Percentiles rank a stretch among this genome's conserved stretches.
Conservation (phyloP, 1,284 basidiomycete genomes). For the Sanghuangporus weigelae region DNA sequence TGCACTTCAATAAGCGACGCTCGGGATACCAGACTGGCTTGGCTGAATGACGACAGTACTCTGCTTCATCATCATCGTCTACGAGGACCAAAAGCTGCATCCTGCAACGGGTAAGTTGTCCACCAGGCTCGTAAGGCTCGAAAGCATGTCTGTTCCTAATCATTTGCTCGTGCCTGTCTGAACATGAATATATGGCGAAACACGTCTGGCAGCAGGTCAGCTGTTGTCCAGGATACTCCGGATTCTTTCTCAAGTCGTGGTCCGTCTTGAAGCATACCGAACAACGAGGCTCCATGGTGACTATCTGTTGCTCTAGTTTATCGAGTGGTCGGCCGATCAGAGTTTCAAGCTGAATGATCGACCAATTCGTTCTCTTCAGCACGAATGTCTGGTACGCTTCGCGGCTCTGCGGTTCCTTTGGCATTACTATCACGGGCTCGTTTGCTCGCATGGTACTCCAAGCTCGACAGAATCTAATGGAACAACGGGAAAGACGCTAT, state of each 20-base stretch:
- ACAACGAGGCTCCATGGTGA: slow-evolving; percentile 1
- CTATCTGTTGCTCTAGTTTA: neutral
- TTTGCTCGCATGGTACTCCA: neutral
- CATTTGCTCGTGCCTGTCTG: neutral
- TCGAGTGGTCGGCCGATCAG: neutral
- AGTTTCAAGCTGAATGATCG: neutral
- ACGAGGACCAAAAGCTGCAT: neutral
- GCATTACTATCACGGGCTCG: neutral
- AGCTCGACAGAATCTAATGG: neutral
- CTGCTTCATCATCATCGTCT: neutral
- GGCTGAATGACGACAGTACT: neutral
- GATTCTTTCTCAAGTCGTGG: neutral
- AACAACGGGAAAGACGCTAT: neutral
- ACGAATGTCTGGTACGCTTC: neutral
- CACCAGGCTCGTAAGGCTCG: neutral
- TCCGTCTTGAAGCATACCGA: slow-evolving; percentile 1
- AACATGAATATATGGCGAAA: neutral
- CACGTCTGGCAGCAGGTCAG: neutral
- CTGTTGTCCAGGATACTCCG: neutral
- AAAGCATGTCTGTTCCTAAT: neutral
- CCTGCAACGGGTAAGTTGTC: neutral
- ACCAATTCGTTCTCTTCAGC: neutral
- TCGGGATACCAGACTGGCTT: neutral
- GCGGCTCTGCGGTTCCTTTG: neutral
- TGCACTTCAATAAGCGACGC: neutral